A percentile compares a stretch with the other conserved stretches of the same genome.
Conservation (phyloP, 1,284 basidiomycete species). For the Ustilago trichophora region DNA sequence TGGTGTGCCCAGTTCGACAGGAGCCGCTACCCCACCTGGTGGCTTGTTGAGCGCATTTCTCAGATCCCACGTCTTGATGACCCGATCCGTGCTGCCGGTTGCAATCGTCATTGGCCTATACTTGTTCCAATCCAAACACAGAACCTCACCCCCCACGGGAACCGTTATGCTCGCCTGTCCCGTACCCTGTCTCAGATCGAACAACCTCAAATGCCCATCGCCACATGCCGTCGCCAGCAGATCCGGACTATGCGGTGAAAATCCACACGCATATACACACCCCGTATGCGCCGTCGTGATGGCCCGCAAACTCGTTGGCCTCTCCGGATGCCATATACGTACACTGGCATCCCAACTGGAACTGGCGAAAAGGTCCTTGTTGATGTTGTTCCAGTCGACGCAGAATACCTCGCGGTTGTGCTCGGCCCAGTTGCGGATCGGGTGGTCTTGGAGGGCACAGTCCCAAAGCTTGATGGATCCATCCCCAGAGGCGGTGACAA, state of each 20-base stretch:
- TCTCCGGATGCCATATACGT: constrained; percentile 88
- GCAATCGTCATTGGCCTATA: constrained; percentile 82
- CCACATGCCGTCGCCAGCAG: constrained; percentile 82
- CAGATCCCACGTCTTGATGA: constrained; percentile 81
- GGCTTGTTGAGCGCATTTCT: constrained; percentile 18
- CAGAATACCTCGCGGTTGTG: constrained; percentile 91
- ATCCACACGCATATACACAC: constrained; percentile 87
- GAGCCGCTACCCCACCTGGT: background rate
- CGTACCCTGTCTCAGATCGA: constrained; percentile 49
- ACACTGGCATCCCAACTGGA: constrained; percentile 87
- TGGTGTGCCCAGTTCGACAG: constrained; percentile 25
- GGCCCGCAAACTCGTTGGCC: constrained; percentile 79
- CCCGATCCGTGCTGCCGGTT: constrained; percentile 81
- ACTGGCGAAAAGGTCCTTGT: constrained; percentile 87
- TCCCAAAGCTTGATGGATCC: constrained; percentile 93
- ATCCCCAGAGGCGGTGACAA: constrained; percentile 87
- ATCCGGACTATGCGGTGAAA: constrained; percentile 88
- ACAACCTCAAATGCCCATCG: constrained; percentile 69
- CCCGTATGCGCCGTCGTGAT: constrained; percentile 81
- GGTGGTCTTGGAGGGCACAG: constrained; percentile 83
- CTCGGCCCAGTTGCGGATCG: constrained; percentile 91
- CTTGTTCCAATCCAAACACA: constrained; percentile 91
- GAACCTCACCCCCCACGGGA: constrained; percentile 67
- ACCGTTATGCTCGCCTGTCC: constrained; percentile 17
- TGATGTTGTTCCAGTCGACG: constrained; percentile 96